Evolutionary conservation across 192 early-diverging fungal species (phyloP), one percentile per base, ranked within the genome.

Genomic region (Entomortierella beljakovae): DNA sequence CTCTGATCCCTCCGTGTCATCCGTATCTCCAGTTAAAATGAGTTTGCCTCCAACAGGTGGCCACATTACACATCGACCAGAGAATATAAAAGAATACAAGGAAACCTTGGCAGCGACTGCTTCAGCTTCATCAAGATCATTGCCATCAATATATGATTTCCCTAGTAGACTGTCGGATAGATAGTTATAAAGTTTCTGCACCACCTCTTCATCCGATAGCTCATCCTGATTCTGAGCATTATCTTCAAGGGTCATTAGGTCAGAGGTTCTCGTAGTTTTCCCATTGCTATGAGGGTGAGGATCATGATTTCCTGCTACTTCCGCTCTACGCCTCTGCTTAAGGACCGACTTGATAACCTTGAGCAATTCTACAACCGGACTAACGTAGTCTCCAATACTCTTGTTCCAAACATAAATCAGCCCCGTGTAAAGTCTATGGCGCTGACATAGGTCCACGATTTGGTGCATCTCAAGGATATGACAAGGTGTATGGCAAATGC

Each of bases 371-470:
- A 89, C 85, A 5, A 88, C 84, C 2, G 88, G 88, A 25, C 85
- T 88, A 23, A 89, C 88, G 76, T 85, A 89, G 58, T 89, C 88
- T 13, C 82, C 62, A 68, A 89, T 87, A 32, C 85, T 86, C 28
- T 80, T 79, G 66, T 88, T 89, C 86, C 85, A 89, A 0, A 89
- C 88, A 54, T 88, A 89, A 35, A 88, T 89, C 66, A 86, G 80
- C 2, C 83, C 88, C 20, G 84, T 84, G 67, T 86, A 89, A 9
- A 89, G 61, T 18, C 82, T 70, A 58, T 89, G 84, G 1, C 74
- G 81, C 18, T 86, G 83, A 60, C 88, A 89, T 43, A 88, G 62
- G 20, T 82, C 79, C 29, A 89, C 83, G 29, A 89, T 81, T 57
- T 89, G 85, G 72, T 89, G 81, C 64, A 89, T 87, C 60, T 88